phyloP scores from a whole-genome alignment of 2,329 filamentous ascomycete species.

The Exophiala oligosperma region DNA sequence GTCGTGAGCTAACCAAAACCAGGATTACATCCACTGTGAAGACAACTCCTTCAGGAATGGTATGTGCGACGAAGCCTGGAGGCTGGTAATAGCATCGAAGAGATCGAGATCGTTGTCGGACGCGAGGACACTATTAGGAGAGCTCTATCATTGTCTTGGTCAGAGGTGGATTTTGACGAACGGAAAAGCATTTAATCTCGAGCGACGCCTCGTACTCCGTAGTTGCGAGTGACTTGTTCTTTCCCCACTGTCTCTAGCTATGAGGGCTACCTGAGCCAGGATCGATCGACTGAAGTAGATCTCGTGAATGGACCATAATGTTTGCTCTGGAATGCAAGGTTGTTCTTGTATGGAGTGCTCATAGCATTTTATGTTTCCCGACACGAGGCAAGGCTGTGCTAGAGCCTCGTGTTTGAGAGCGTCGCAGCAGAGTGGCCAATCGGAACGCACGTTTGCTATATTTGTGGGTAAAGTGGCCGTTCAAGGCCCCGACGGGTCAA shows the following conservation, averaged over 20 bases:
- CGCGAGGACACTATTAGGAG: not conserved
- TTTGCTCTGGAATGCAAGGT: not conserved
- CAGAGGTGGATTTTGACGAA: no score
- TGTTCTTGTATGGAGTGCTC: not conserved
- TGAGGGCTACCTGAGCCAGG: no score
- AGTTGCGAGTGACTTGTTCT: no score
- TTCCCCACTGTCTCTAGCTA: no score
- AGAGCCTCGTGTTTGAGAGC: not conserved
- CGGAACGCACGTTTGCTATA: no score
- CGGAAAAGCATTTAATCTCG: no score
- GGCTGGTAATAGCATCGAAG: no score
- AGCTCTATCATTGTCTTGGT: not conserved
- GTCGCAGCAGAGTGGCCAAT: not conserved
- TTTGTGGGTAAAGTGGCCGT: not conserved
- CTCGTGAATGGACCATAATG: not conserved
- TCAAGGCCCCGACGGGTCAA: not conserved
- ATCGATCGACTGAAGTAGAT: no score
- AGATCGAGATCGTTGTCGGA: not conserved
- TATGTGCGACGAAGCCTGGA: slow-evolving; percentile 18
- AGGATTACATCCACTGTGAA: slow-evolving; percentile 23
- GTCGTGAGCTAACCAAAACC: slow-evolving; percentile 2
- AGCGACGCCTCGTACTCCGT: no score
- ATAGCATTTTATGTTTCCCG: not conserved
- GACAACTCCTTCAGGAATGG: slow-evolving; percentile 14
- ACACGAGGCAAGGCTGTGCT: no score